Base-by-base conservation (phyloP, 495 filamentous ascomycete genomes). In the Polyplosphaeria fusca region DNA sequence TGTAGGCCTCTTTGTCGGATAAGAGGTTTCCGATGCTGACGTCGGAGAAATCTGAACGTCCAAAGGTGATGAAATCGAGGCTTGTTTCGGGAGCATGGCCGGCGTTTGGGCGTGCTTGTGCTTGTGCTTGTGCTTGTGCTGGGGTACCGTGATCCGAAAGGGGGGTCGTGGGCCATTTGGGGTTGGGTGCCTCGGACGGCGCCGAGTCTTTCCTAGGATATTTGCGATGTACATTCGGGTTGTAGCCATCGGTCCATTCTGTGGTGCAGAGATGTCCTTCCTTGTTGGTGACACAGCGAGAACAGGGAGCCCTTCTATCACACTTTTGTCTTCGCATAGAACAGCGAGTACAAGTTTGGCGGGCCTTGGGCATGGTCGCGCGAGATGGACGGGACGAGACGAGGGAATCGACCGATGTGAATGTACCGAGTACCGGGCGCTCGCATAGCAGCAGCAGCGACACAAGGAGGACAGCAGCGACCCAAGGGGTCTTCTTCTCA, bases 1-100 rank as follows among this genome's bases (percentile, higher is more conserved):
- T 35, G 30, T 35, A 7, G 30, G 30, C 35, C 12, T 60, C 50
- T 23, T 50, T 63, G 5, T 20, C 35, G 11, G 30, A 18, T 12
- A 58, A 32, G 14, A 58, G 14, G 16, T 25, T 41, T 12, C 53
- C 48, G 26, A 63, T 48, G 11, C 48, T 58, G 26, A 63, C 24
- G 24, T 63, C 55, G 12, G 60, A n/a, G 13, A 54, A 27, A 7
- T 58, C 47, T 14, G 60, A 53, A 1, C 47, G 41, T 19, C 54
- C 60, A 25, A 37, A 63, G 30, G 60, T 63, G 37, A 58, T 40
- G 39, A 63, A 63, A 25, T 63, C 60, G 14, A 58, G 32, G 23
- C 55, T 48, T 5, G 48, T 53, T 2, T 30, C 43, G 38, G 59
- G 41, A 2, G 52, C n/a, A 13, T n/a, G n/a, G n/a, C n/a, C n/a